phyloP scores from a whole-genome alignment of 2,329 filamentous ascomycete genomes.

The Xylariaceae sp. region DNA sequence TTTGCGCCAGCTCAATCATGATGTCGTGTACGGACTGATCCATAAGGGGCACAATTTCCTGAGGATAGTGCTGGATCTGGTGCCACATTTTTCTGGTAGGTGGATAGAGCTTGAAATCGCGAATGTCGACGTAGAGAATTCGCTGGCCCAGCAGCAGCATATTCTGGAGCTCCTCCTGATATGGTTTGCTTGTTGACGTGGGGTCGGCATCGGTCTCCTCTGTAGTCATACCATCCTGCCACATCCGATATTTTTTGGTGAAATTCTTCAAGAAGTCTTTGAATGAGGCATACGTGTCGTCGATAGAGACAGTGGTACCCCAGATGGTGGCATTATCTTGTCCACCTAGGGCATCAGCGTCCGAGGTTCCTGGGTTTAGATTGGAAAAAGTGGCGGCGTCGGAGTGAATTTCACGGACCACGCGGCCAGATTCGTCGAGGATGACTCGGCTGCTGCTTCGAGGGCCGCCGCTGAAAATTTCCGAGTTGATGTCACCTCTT shows the following conservation, averaged over 20 bases:
- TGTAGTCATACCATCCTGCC: constrained; percentile 77
- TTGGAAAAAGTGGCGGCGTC: constrained; percentile 60
- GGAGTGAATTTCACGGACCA: constrained; percentile 54
- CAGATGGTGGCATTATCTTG: constrained; percentile 81
- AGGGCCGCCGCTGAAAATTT: constrained; percentile 58
- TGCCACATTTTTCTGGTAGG: constrained; percentile 92
- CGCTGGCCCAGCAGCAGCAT: constrained; percentile 86
- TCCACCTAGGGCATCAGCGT: constrained; percentile 83
- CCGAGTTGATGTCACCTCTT: constrained; percentile 84
- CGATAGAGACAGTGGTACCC: constrained; percentile 95
- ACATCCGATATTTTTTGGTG: constrained; percentile 89
- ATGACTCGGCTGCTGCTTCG: constrained; percentile 52
- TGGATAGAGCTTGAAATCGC: constrained; percentile 88
- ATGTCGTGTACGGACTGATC: constrained; percentile 91
- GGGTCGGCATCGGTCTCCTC: constrained; percentile 68
- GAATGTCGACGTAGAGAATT: constrained; percentile 81
- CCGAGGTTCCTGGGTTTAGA: constrained; percentile 78
- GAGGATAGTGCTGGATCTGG: constrained; percentile 88
- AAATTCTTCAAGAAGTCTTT: constrained; percentile 93
- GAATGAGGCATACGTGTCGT: constrained; percentile 81
- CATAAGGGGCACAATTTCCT: constrained; percentile 95
- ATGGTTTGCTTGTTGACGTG: constrained; percentile 74
- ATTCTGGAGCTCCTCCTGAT: constrained; percentile 78
- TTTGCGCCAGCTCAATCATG: constrained; percentile 83
- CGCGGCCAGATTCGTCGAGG: constrained; percentile 55